A percentile compares a stretch with the other conserved stretches of the same genome.
phyloP scores from a whole-genome alignment of 768 basidiomycete genomes.

The Cubamyces lactineus region DNA sequence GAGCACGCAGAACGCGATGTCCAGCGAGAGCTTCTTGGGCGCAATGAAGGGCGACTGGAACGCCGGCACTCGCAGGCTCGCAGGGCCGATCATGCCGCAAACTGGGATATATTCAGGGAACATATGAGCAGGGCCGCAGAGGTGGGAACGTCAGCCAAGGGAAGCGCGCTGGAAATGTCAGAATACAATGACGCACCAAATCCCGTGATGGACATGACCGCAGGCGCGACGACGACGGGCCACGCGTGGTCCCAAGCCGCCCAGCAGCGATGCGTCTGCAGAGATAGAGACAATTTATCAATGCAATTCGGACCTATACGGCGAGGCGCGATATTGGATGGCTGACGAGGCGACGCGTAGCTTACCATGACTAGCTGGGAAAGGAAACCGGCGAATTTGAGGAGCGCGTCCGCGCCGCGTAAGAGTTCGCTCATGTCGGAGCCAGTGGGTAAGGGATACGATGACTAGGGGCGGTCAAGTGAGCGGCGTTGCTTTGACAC shows the following conservation, averaged over 20 bases:
- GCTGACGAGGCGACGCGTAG: neutral
- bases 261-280: conserved; percentile 24
- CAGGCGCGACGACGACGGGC: conserved; percentile 4
- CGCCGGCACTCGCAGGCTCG: neutral
- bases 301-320: neutral
- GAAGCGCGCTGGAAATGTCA: neutral
- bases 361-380: conserved; percentile 20
- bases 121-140: neutral
- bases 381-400: conserved; percentile 8
- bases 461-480: neutral
- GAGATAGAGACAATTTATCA: neutral
- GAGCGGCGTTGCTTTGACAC: neutral
- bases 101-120: neutral
- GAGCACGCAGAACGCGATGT: conserved; percentile 11
- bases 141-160: neutral
- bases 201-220: conserved; percentile 6
- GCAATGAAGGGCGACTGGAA: conserved; percentile 20
- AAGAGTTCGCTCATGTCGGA: conserved; percentile 17
- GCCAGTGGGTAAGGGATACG: conserved; percentile 7
- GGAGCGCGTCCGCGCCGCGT: conserved; percentile 10
- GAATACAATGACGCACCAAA: conserved; percentile 10
- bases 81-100: conserved; percentile 9
- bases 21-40: conserved; percentile 11
- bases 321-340: neutral
- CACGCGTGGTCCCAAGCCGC: conserved; percentile 15